A percentile compares a stretch with the other conserved stretches of the same genome.
Conservation (phyloP, 768 basidiomycete genomes). For the Lactarius psammicola region DNA sequence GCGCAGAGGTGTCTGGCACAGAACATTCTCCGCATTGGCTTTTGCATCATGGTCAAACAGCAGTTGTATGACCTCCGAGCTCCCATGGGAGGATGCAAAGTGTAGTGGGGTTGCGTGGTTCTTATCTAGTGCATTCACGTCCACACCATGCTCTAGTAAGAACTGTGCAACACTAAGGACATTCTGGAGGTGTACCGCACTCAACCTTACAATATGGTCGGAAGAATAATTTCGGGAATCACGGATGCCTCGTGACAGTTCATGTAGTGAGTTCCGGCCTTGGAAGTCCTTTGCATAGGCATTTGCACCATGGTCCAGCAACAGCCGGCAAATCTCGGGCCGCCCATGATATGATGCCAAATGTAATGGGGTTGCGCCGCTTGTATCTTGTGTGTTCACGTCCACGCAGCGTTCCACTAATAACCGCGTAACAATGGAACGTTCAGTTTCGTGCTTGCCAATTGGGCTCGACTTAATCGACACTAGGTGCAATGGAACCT, state of each 20-base stretch:
- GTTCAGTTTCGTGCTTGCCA: too few relatives aligned
- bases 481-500: not conserved
- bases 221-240: too few relatives aligned
- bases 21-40: not conserved
- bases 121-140: not conserved
- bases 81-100: not conserved
- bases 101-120: not conserved
- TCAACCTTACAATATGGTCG: too few relatives aligned
- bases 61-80: not conserved
- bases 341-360: not conserved
- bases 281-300: accelerated
- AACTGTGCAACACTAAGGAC: not conserved
- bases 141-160: not conserved
- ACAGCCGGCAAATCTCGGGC: not conserved
- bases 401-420: not conserved
- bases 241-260: not conserved
- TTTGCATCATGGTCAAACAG: not conserved
- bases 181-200: not conserved
- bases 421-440: not conserved
- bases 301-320: not conserved
- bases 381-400: not conserved
- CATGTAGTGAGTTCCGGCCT: not conserved
- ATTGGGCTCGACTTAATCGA: not conserved
- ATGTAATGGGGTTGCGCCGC: not conserved
- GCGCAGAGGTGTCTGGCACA: not conserved